phyloP scores from a whole-genome alignment of 805 yeast species.

The Debaryomyces hansenii region DNA sequence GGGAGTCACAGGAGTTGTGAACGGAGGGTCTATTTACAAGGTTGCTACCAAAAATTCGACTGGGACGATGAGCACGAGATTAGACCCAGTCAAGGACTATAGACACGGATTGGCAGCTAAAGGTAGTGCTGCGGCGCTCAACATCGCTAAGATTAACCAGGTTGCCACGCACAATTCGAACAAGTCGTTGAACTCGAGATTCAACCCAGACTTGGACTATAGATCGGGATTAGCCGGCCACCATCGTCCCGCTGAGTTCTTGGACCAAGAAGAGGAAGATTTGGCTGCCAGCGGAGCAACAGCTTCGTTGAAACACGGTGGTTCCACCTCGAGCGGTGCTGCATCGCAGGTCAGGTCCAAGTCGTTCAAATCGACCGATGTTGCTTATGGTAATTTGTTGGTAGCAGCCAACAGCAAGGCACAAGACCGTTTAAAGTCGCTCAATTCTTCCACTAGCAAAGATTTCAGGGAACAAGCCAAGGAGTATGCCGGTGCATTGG shows the following conservation, averaged over 20 bases:
- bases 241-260: slow-evolving; percentile 26
- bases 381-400: slow-evolving; percentile 47
- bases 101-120: slow-evolving; percentile 38
- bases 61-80: slow-evolving; percentile 45
- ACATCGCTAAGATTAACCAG: slow-evolving; percentile 34
- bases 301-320: slow-evolving; percentile 48
- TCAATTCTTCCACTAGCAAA: slow-evolving; percentile 24
- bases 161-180: slow-evolving; percentile 41
- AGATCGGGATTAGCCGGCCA: slow-evolving; percentile 35
- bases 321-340: slow-evolving; percentile 22
- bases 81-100: slow-evolving; percentile 38
- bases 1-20: neutral
- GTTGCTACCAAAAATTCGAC: slow-evolving; percentile 42
- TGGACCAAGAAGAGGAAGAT: slow-evolving; percentile 40
- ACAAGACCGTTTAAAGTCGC: slow-evolving; percentile 33
- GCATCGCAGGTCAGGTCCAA: slow-evolving; percentile 28
- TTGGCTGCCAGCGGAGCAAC: slow-evolving; percentile 60
- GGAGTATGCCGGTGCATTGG: slow-evolving; percentile 70
- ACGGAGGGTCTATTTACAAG: slow-evolving; percentile 26
- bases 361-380: slow-evolving; percentile 40
- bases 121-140: slow-evolving; percentile 19
- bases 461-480: slow-evolving; percentile 48
- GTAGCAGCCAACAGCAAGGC: slow-evolving; percentile 52
- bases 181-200: slow-evolving; percentile 38
- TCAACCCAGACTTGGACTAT: slow-evolving; percentile 42